Percentiles rank a stretch among this genome's conserved stretches.
phyloP scores from a whole-genome alignment of 2,329 filamentous ascomycete genomes.

The Nemania serpens region DNA sequence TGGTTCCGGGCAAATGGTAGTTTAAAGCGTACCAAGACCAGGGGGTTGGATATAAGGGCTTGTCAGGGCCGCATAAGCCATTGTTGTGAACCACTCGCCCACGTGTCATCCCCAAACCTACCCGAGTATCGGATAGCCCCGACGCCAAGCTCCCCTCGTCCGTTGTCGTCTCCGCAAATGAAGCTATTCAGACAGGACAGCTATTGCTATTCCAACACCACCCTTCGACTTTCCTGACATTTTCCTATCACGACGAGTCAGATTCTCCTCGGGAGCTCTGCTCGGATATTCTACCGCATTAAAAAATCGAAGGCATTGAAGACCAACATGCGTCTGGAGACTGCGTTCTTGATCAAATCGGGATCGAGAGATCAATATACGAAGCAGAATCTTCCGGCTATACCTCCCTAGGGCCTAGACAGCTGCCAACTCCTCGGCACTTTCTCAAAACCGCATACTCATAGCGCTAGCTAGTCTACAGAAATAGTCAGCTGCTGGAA shows the following conservation, averaged over 20 bases:
- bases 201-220: neutral
- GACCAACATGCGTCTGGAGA: conserved; percentile 21
- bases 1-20: conserved; percentile 2
- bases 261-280: neutral
- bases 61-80: conserved; percentile 5
- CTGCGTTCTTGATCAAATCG: conserved; percentile 9
- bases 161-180: neutral
- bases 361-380: conserved; percentile 13
- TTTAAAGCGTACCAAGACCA: neutral
- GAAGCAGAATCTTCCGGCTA: neutral
- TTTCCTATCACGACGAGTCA: conserved; percentile 2
- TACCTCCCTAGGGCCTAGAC: conserved; percentile 5
- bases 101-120: neutral
- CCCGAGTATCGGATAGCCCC: neutral
- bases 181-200: neutral
- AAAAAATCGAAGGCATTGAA: conserved; percentile 7
- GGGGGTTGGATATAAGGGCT: conserved; percentile 12
- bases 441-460: neutral
- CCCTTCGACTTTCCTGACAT: neutral
- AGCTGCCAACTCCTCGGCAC: neutral
- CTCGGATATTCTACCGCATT: neutral
- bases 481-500: neutral
- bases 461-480: neutral
- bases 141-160: neutral
- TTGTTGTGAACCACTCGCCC: conserved; percentile 1